A percentile compares a stretch with the other conserved stretches of the same genome.
These are phyloP conservation scores for Tetracladium maxilliforme DNA, from an alignment of 2,329 filamentous ascomycete genomes.

Conservation along the genomic window DNA sequence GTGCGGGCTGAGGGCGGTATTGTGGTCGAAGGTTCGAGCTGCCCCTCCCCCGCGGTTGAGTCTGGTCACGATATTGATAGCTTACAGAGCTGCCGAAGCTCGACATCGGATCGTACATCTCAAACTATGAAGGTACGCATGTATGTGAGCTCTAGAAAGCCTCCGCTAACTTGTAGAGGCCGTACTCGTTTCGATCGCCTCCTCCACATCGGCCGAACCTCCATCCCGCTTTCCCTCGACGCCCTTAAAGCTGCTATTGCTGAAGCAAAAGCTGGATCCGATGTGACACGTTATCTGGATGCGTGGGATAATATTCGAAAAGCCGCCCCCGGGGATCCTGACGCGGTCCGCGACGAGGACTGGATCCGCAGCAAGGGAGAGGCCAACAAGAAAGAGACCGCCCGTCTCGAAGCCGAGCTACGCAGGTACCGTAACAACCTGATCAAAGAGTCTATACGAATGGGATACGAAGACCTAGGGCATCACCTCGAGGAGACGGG, in stretches of 20 bases:
- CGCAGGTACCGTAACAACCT: slow-evolving; percentile 93
- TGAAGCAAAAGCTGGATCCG: slow-evolving; percentile 63
- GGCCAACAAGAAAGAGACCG: slow-evolving; percentile 53
- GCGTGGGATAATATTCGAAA: slow-evolving; percentile 50
- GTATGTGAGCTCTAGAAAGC: neutral
- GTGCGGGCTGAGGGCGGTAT: neutral
- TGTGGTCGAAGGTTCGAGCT: neutral
- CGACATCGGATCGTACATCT: slow-evolving; percentile 80
- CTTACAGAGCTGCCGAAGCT: slow-evolving; percentile 64
- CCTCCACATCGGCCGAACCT: slow-evolving; percentile 65
- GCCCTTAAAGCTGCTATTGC: slow-evolving; percentile 64
- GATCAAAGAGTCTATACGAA: slow-evolving; percentile 92
- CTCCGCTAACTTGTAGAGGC: slow-evolving; percentile 30
- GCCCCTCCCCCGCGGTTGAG: neutral
- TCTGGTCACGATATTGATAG: slow-evolving; percentile 2
- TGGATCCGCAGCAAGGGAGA: slow-evolving; percentile 62
- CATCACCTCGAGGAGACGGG: slow-evolving; percentile 70
- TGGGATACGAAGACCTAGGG: slow-evolving; percentile 88
- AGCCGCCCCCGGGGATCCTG: slow-evolving; percentile 50
- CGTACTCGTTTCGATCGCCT: slow-evolving; percentile 71
- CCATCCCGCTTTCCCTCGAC: slow-evolving; percentile 60
- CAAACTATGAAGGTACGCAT: slow-evolving; percentile 66
- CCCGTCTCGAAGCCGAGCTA: slow-evolving; percentile 69
- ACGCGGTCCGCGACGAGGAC: slow-evolving; percentile 49
- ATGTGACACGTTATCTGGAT: slow-evolving; percentile 56